These are phyloP conservation scores for Wakefieldia striispora DNA, from an alignment of 768 basidiomycete genomes.

Conservation along the genomic window DNA sequence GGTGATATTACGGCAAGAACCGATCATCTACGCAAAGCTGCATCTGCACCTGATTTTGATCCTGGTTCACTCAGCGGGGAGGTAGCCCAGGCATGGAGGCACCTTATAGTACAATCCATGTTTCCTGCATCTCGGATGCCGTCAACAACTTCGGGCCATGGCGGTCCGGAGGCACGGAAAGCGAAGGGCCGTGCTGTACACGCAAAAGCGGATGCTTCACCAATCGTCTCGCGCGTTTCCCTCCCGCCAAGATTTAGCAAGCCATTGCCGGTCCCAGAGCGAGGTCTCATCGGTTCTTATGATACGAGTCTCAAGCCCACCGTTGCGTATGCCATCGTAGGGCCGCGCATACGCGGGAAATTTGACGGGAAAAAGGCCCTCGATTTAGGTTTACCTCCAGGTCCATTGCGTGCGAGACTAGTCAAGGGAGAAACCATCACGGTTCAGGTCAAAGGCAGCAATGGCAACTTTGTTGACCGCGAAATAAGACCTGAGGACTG, in stretches of 20 bases:
- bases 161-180: conserved; percentile 8
- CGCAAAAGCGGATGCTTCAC: not conserved
- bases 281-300: conserved; percentile 11
- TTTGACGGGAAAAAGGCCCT: conserved; percentile 69
- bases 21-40: conserved; percentile 21
- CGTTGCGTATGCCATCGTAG: conserved; percentile 50
- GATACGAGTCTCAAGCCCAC: conserved; percentile 32
- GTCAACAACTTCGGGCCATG: conserved; percentile 10
- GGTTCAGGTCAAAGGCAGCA: conserved; percentile 47
- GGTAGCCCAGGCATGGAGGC: conserved; percentile 55
- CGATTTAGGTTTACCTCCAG: conserved; percentile 59
- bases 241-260: conserved; percentile 16
- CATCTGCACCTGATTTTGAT: conserved; percentile 26
- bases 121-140: conserved; percentile 45
- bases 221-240: conserved; percentile 9
- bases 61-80: conserved; percentile 38
- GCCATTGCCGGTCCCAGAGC: conserved; percentile 25
- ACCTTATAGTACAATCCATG: conserved; percentile 53
- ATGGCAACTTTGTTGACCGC: conserved; percentile 42
- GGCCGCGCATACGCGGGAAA: conserved; percentile 58
- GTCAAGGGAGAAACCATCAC: conserved; percentile 63
- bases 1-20: not conserved
- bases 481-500: conserved; percentile 61
- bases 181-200: conserved; percentile 3
- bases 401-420: conserved; percentile 58